Conservation (phyloP, 2,329 filamentous ascomycete genomes). For the Ascochyta clinopodiicola region DNA sequence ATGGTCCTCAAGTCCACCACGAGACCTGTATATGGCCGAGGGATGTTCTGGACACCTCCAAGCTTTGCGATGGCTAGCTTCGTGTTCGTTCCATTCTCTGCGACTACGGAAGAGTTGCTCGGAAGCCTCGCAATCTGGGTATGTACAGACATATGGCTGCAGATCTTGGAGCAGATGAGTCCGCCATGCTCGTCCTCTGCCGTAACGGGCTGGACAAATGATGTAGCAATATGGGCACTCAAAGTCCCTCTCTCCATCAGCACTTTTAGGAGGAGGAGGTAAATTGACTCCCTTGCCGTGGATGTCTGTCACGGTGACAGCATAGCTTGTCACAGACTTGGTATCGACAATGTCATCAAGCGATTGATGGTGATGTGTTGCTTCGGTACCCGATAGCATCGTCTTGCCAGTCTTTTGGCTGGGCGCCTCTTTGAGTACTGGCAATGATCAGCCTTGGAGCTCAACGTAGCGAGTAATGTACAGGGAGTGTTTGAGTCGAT, state of each 20-base stretch:
- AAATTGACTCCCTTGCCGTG: constrained; percentile 42
- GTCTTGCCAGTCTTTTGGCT: constrained; percentile 45
- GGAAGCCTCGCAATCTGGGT: constrained; percentile 35
- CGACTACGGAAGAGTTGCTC: constrained; percentile 45
- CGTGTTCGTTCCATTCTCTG: constrained; percentile 47
- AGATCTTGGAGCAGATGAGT: constrained; percentile 47
- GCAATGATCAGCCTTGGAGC: not conserved
- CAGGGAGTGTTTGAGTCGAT: not conserved
- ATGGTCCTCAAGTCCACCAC: constrained; percentile 37
- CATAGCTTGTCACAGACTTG: constrained; percentile 47
- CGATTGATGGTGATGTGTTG: constrained; percentile 45
- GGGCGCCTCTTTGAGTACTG: constrained; percentile 23
- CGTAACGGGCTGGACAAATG: constrained; percentile 48
- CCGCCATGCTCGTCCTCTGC: constrained; percentile 42
- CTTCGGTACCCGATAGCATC: constrained; percentile 47
- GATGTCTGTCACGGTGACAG: constrained; percentile 45
- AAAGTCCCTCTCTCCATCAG: constrained; percentile 44
- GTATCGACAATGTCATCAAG: constrained; percentile 47
- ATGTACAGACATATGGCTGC: constrained; percentile 48
- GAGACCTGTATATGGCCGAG: constrained; percentile 35
- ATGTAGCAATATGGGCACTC: constrained; percentile 49
- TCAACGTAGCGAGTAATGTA: not conserved
- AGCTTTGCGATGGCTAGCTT: constrained; percentile 45
- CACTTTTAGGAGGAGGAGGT: constrained; percentile 42
- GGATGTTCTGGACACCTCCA: constrained; percentile 48